Conservation (phyloP, 768 basidiomycete species). For the Xerocomellus chrysenteron region DNA sequence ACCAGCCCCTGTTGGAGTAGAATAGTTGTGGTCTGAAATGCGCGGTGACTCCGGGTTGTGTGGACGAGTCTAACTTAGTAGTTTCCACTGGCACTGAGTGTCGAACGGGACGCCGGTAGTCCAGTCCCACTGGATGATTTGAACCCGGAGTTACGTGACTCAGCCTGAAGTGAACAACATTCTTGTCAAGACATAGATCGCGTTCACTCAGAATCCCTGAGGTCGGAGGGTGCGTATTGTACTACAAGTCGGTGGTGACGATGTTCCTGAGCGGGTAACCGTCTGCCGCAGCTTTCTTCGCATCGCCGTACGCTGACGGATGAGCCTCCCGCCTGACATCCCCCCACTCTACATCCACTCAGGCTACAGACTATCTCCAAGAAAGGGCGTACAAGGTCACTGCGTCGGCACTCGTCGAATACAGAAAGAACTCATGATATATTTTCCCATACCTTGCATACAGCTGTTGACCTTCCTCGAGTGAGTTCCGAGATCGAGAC, state of each 20-base stretch:
- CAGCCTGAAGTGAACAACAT: too few species aligned
- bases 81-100: too few species aligned
- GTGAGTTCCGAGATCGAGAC: conserved; percentile 7
- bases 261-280: conserved; percentile 42
- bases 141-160: too few species aligned
- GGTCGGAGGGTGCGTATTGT: too few species aligned
- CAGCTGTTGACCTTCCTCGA: conserved; percentile 20
- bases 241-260: conserved; percentile 34
- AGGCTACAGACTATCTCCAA: conserved; percentile 2
- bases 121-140: too few species aligned
- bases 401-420: background rate
- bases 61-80: too few species aligned
- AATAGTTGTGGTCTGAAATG: too few species aligned
- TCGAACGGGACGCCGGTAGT: too few species aligned
- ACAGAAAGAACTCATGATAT: conserved; percentile 3
- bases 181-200: too few species aligned
- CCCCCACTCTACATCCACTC: background rate
- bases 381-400: conserved; percentile 18
- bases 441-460: conserved; percentile 25
- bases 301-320: conserved; percentile 27
- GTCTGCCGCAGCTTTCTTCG: conserved; percentile 40
- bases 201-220: too few species aligned
- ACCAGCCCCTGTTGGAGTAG: too few species aligned
- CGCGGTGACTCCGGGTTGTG: too few species aligned
- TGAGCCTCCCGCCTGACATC: background rate